These are phyloP conservation scores for Mortierella sp. DNA, from an alignment of 371 early-diverging fungal species.

Conservation along the genomic window DNA sequence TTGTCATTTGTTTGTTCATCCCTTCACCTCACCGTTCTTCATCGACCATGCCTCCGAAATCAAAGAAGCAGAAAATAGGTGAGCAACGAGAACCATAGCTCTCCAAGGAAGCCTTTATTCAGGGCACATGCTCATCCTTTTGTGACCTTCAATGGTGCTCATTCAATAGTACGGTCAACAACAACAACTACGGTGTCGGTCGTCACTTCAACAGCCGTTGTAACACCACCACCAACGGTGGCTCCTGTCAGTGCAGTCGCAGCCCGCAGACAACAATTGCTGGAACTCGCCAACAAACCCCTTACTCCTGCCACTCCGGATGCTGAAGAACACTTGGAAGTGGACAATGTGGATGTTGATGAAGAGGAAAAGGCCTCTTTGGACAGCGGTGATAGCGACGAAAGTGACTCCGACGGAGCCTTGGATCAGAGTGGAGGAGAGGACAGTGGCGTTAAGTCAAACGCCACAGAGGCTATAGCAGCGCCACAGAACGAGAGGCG, in stretches of 20 bases:
- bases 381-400: conserved; percentile 22
- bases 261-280: conserved; percentile 37
- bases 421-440: conserved; percentile 20
- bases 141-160: neutral
- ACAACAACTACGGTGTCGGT: neutral
- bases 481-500: conserved; percentile 30
- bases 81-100: neutral
- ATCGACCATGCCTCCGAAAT: conserved; percentile 36
- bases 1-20: neutral
- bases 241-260: conserved; percentile 52
- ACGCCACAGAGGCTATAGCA: neutral
- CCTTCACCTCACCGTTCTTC: neutral
- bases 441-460: neutral
- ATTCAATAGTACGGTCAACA: conserved; percentile 18
- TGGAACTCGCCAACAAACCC: conserved; percentile 11
- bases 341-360: conserved; percentile 38
- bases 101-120: neutral
- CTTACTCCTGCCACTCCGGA: conserved; percentile 33
- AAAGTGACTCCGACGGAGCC: conserved; percentile 8
- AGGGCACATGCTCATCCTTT: neutral
- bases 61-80: conserved; percentile 50
- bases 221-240: neutral
- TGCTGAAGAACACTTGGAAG: conserved; percentile 33
- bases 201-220: neutral
- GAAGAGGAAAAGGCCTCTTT: conserved; percentile 47